Percentiles rank a stretch among this genome's conserved stretches.
Conservation (phyloP, 768 basidiomycete genomes). For the Tulasnella calospora region DNA sequence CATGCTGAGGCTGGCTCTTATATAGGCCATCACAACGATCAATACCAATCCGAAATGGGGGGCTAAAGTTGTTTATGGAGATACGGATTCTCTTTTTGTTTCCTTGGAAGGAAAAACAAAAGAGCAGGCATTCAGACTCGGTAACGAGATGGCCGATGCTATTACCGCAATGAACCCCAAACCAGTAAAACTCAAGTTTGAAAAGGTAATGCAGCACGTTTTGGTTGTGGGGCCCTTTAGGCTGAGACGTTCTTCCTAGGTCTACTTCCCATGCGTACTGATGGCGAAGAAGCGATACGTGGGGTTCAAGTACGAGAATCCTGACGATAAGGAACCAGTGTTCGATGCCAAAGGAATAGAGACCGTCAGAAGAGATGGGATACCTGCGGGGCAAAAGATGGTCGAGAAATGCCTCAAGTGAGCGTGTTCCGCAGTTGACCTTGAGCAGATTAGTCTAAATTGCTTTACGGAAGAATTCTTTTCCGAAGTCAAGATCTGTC, state of each 20-base stretch:
- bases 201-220: constrained; percentile 59
- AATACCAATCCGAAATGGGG: constrained; percentile 78
- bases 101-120: constrained; percentile 86
- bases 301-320: constrained; percentile 87
- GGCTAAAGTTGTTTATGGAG: constrained; percentile 91
- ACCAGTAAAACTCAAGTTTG: constrained; percentile 94
- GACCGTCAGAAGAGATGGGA: constrained; percentile 88
- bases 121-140: constrained; percentile 89
- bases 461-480: constrained; percentile 55
- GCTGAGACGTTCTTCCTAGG: constrained; percentile 44
- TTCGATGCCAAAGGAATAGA: constrained; percentile 99
- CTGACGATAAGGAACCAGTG: constrained; percentile 67
- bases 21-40: constrained; percentile 75
- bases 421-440: constrained; percentile 29
- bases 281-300: constrained; percentile 98
- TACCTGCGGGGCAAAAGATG: constrained; percentile 89
- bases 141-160: constrained; percentile 83
- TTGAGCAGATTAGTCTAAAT: not conserved
- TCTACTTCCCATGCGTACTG: constrained; percentile 91
- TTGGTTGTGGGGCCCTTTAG: not conserved
- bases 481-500: constrained; percentile 89
- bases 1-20: not conserved
- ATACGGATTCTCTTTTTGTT: constrained; percentile 94
- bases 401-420: constrained; percentile 85
- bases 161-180: constrained; percentile 83